Conservation (phyloP, 2,329 filamentous ascomycete species). For the Myriosclerotinia duriaeana region DNA sequence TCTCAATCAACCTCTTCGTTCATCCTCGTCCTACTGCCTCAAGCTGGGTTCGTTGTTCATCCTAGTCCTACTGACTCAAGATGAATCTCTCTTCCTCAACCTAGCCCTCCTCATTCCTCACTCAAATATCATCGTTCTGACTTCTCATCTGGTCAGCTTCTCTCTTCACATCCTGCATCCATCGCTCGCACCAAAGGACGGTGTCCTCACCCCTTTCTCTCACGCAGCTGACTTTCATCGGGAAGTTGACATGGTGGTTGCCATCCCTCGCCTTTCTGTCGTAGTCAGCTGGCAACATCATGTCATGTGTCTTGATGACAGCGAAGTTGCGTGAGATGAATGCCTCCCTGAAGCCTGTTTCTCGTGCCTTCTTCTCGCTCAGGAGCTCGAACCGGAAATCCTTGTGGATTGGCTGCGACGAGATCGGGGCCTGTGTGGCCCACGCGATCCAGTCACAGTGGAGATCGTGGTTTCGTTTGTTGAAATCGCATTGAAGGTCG, state of each 20-base stretch:
- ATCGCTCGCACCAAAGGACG: not conserved
- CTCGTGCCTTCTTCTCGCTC: not conserved
- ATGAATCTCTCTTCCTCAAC: not conserved
- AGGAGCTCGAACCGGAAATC: not conserved
- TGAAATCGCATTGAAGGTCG: not conserved
- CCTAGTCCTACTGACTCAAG: no score
- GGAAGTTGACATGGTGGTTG: not conserved
- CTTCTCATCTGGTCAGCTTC: no score
- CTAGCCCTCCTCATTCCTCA: not conserved
- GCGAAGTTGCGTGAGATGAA: fast-evolving
- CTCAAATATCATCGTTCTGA: not conserved
- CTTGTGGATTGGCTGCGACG: not conserved
- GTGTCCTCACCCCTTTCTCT: not conserved
- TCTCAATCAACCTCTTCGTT: not conserved
- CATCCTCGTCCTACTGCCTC: not conserved
- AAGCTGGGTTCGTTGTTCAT: no score
- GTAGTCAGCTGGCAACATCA: not conserved
- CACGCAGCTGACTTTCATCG: not conserved
- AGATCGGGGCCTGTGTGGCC: no score
- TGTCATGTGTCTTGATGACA: not conserved
- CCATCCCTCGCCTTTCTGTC: fast-evolving
- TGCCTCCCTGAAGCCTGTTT: not conserved
- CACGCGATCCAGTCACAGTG: fast-evolving
- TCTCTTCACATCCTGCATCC: not conserved
- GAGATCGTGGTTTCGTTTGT: not conserved